Base-by-base conservation (phyloP, 148 eudicot species). In the Suaeda aralocaspica region DNA sequence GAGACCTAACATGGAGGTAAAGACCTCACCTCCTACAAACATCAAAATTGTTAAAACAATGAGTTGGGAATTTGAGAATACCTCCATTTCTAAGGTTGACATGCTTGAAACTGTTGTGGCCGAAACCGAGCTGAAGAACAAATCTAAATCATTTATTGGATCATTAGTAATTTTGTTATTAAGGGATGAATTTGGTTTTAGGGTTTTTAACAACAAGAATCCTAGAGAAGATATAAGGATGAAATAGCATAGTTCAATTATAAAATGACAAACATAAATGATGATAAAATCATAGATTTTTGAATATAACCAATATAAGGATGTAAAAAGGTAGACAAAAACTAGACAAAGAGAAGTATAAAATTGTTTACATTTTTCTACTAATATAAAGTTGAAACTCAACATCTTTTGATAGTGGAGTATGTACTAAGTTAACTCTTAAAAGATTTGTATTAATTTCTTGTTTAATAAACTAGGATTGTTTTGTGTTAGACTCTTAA, bases 1-100 rank as follows among this genome's bases (percentile, higher is more conserved):
- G 64, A 90, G 86, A 15, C 79, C 78, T 28, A 85, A 63, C 82
- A 85, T 75, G 74, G 96, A 90, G 39, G 79, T 75, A 41, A 85
- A 90, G 3, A 85, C 87, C 53, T 87, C 96, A 4, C 96, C 90
- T 59, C 92, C 92, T 1, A 81, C 9, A 12, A 90, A 79, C 92
- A 90, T 90, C 42, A 90, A 64, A 29, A 84, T 6, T 39, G 84
- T 87, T 11, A 90, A 24, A 42, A 90, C 4, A 8, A 82, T 31
- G 9, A 90, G 92, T 72, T 90, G 96, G 55, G 79, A 48, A 61
- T 86, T 67, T 6, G 92, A 84, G 36, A 87, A 87, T 57, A 76
- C 85, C 76, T 89, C 96, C 92, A 89, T 87, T 59, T 89, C 90
- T 4, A 89, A 62, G 0, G 88, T 82, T 0, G 90, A 76, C 96